These are phyloP conservation scores for Penicillium cataractarum DNA, from an alignment of 495 filamentous ascomycete species.

Conservation along the genomic window DNA sequence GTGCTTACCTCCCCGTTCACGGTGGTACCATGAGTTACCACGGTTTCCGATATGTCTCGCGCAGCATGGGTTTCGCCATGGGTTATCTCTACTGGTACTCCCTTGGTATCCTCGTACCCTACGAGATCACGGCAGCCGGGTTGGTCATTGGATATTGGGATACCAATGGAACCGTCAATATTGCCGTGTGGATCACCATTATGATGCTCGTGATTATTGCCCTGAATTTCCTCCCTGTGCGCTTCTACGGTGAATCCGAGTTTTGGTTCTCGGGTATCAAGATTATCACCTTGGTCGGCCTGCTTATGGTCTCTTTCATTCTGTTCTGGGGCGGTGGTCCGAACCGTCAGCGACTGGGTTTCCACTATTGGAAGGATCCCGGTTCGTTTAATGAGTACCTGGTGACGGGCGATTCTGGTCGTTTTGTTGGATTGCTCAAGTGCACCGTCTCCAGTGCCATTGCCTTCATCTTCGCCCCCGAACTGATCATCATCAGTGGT, in stretches of 20 bases:
- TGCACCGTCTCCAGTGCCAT: conserved; percentile 54
- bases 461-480: conserved; percentile 59
- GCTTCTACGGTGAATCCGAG: conserved; percentile 72
- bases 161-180: conserved; percentile 27
- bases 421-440: conserved; percentile 48
- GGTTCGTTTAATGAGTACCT: conserved; percentile 61
- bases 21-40: conserved; percentile 63
- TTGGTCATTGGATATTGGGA: conserved; percentile 78
- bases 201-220: conserved; percentile 68
- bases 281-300: conserved; percentile 74
- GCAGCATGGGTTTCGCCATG: conserved; percentile 64
- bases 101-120: conserved; percentile 67
- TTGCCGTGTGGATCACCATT: conserved; percentile 72
- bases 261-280: conserved; percentile 77
- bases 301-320: conserved; percentile 70
- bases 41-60: conserved; percentile 61
- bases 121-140: conserved; percentile 71
- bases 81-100: conserved; percentile 65
- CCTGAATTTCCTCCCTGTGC: conserved; percentile 69
- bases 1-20: conserved; percentile 63
- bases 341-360: conserved; percentile 65
- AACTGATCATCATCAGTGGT: conserved; percentile 58
- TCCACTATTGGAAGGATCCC: conserved; percentile 73
- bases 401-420: conserved; percentile 37
- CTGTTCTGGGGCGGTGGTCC: conserved; percentile 72